phyloP scores from a whole-genome alignment of 345 rosid genomes.

The Citrus sp. region DNA sequence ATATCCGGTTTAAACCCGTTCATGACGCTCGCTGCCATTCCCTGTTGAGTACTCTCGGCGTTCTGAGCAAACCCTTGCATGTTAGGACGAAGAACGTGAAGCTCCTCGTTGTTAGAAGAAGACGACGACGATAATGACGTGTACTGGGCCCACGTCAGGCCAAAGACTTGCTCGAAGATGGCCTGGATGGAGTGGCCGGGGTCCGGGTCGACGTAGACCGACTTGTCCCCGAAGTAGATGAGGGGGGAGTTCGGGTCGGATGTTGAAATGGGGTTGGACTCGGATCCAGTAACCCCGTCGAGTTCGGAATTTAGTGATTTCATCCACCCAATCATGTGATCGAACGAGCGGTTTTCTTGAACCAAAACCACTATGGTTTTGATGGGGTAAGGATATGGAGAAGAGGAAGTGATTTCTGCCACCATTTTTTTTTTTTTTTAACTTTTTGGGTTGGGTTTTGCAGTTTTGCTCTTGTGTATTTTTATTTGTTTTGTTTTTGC shows the following conservation, averaged over 20 bases:
- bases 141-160: constrained; percentile 35
- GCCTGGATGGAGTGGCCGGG: constrained; percentile 78
- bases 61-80: constrained; percentile 74
- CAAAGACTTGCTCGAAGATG: constrained; percentile 70
- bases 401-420: constrained; percentile 21
- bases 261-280: constrained; percentile 64
- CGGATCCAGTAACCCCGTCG: constrained; percentile 63
- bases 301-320: constrained; percentile 54
- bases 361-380: constrained; percentile 76
- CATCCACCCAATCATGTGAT: constrained; percentile 95
- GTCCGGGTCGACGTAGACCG: constrained; percentile 62
- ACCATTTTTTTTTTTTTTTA: constrained; percentile 12
- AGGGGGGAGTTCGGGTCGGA: constrained; percentile 46
- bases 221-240: constrained; percentile 39
- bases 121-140: not conserved
- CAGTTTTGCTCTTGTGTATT: too few species aligned
- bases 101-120: not conserved
- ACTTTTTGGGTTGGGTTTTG: too few species aligned
- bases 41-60: constrained; percentile 42
- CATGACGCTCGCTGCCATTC: constrained; percentile 57
- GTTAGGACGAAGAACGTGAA: constrained; percentile 11
- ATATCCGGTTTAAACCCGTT: constrained; percentile 42
- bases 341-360: constrained; percentile 87
- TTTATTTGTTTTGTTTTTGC: not conserved
- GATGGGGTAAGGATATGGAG: constrained; percentile 43